phyloP scores from a whole-genome alignment of 805 yeast genomes.

The Pichia rugopelliculosa region DNA sequence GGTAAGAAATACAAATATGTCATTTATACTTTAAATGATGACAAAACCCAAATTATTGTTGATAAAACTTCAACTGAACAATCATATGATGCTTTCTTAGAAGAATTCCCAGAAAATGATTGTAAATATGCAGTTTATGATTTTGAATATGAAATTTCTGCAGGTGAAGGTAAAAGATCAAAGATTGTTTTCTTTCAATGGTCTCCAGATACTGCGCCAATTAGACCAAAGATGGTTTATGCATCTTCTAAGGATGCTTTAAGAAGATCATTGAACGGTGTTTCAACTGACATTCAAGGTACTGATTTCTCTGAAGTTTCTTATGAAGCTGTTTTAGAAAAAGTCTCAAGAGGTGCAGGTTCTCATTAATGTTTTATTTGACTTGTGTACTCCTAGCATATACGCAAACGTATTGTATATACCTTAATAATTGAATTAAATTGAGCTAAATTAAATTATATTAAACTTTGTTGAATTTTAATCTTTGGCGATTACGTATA shows the following conservation, averaged over 20 bases:
- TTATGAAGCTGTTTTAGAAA: slow-evolving; percentile 85
- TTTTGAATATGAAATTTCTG: slow-evolving; percentile 86
- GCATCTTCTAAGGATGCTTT: slow-evolving; percentile 98
- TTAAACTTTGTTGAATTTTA: too few species aligned
- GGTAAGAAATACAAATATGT: slow-evolving; percentile 85
- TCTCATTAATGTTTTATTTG: slow-evolving; percentile 33
- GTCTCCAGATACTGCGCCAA: slow-evolving; percentile 97
- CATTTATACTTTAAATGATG: slow-evolving; percentile 72
- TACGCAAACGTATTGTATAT: neutral
- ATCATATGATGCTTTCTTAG: slow-evolving; percentile 81
- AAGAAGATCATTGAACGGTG: slow-evolving; percentile 95
- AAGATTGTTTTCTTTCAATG: slow-evolving; percentile 74
- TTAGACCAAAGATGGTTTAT: slow-evolving; percentile 94
- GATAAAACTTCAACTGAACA: slow-evolving; percentile 68
- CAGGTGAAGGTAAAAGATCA: slow-evolving; percentile 86
- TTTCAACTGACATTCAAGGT: slow-evolving; percentile 92
- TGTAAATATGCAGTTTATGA: slow-evolving; percentile 96
- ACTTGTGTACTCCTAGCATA: neutral
- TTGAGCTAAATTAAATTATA: neutral
- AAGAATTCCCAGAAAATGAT: slow-evolving; percentile 88
- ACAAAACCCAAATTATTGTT: slow-evolving; percentile 85
- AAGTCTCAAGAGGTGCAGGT: slow-evolving; percentile 77
- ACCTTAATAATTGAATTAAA: neutral
- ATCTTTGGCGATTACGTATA: too few species aligned
- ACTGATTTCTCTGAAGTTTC: slow-evolving; percentile 97